Evolutionary conservation across 2,329 filamentous ascomycete species (phyloP).

Genomic region (Diaporthe sp.): DNA sequence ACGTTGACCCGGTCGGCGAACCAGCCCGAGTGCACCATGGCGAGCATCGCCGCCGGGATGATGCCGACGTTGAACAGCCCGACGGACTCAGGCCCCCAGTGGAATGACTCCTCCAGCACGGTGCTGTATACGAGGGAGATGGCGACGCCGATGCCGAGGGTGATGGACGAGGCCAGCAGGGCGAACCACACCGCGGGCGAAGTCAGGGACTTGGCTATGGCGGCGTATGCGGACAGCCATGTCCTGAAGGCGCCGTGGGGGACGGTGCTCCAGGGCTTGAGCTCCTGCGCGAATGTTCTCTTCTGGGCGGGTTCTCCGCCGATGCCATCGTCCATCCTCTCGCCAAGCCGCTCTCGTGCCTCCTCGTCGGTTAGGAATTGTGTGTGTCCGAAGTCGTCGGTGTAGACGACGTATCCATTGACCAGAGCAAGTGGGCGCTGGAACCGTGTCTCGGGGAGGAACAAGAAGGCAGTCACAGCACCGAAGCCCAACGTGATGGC

Average conservation of each 20-base stretch:
- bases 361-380: not conserved
- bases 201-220: not conserved
- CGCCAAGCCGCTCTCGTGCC: not conserved
- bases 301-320: not conserved
- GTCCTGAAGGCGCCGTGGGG: not conserved
- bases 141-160: conserved; percentile 2
- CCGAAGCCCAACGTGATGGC: not conserved
- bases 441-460: not conserved
- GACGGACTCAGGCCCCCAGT: not conserved
- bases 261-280: not conserved
- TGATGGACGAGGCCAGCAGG: not conserved
- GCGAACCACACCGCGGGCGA: conserved; percentile 1
- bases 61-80: conserved; percentile 1
- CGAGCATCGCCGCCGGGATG: not conserved
- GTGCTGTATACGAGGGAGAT: conserved; percentile 7
- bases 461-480: not conserved
- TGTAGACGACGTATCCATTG: not conserved
- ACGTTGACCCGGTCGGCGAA: conserved; percentile 42
- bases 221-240: not conserved
- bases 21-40: conserved; percentile 2
- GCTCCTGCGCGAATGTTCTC: not conserved
- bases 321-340: not conserved
- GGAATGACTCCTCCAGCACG: conserved; percentile 12
- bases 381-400: conserved; percentile 22
- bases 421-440: conserved; percentile 25